These are phyloP conservation scores for Globisporangium echinulatum DNA, from an alignment of 352 stramenopile species.

Conservation along the genomic window DNA sequence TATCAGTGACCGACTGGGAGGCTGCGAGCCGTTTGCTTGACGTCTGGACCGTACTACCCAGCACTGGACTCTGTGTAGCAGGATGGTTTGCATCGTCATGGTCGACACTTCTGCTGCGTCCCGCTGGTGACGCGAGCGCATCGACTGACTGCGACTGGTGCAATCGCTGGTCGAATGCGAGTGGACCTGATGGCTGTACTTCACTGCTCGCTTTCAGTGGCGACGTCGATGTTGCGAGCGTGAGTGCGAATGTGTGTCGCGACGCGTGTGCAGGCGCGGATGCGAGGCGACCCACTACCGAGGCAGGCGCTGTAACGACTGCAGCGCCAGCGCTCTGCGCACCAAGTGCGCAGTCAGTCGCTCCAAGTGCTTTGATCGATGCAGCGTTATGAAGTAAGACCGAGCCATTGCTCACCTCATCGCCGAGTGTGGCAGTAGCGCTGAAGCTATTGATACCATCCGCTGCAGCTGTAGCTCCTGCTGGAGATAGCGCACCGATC, in stretches of 20 bases:
- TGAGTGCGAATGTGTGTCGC: conserved; percentile 8
- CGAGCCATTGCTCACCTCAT: no score
- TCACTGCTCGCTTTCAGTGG: not conserved
- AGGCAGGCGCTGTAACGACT: no score
- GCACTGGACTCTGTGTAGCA: not conserved
- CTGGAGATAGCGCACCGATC: conserved; percentile 10
- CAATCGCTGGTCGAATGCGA: not conserved
- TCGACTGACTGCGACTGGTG: conserved; percentile 3
- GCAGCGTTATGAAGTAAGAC: not conserved
- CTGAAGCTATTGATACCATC: not conserved
- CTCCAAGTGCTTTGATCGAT: not conserved
- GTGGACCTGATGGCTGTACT: not conserved
- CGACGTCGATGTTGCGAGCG: not conserved
- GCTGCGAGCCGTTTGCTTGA: conserved; percentile 4
- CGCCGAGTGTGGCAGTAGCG: no score
- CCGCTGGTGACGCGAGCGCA: not conserved
- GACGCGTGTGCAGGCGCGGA: conserved; percentile 11
- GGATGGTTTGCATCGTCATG: no score
- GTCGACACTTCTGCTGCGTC: no score
- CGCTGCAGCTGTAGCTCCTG: not conserved
- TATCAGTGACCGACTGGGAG: conserved; percentile 4
- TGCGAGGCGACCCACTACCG: conserved; percentile 3
- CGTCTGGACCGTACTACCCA: not conserved
- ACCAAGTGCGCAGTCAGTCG: not conserved
- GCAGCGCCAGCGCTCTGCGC: no score